Conservation (phyloP, 2,329 filamentous ascomycete genomes). For the Fusarium keratoplasticum region DNA sequence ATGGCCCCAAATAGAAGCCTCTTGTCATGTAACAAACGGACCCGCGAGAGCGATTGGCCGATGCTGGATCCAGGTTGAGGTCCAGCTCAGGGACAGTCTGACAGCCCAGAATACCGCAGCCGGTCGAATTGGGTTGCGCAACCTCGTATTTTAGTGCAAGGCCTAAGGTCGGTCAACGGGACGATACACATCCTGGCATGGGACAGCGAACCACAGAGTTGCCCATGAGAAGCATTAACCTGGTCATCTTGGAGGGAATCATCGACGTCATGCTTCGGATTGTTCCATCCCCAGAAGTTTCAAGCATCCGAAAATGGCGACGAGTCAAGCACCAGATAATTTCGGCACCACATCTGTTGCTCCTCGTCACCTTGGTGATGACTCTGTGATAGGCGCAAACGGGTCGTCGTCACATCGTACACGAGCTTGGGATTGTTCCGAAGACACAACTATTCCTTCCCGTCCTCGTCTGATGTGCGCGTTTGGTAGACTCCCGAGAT, state of each 20-base stretch:
- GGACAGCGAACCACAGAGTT: constrained; percentile 6
- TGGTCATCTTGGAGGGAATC: not conserved
- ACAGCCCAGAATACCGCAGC: constrained; percentile 9
- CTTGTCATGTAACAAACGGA: not conserved
- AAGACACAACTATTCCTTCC: not conserved
- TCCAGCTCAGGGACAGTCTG: constrained; percentile 1
- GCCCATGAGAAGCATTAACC: constrained; percentile 11
- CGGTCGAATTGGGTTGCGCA: constrained; percentile 12
- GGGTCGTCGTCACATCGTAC: constrained; percentile 20
- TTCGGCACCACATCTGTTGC: not conserved
- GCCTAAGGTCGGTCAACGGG: not conserved
- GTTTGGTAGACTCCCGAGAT: constrained; percentile 16
- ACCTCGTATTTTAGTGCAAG: constrained; percentile 30
- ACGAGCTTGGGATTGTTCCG: constrained; percentile 24
- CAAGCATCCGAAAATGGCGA: not conserved
- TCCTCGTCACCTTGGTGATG: not conserved
- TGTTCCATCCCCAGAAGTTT: not conserved
- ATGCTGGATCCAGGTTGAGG: not conserved
- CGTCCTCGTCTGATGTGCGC: not conserved
- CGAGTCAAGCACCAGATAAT: not conserved
- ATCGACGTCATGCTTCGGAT: constrained; percentile 14
- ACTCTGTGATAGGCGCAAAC: constrained; percentile 1
- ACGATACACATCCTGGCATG: constrained; percentile 4
- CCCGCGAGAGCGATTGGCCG: constrained; percentile 23
- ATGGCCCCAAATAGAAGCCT: constrained; percentile 32